phyloP scores from a whole-genome alignment of 140 eudicot species.

The Bidens hawaiensis region DNA sequence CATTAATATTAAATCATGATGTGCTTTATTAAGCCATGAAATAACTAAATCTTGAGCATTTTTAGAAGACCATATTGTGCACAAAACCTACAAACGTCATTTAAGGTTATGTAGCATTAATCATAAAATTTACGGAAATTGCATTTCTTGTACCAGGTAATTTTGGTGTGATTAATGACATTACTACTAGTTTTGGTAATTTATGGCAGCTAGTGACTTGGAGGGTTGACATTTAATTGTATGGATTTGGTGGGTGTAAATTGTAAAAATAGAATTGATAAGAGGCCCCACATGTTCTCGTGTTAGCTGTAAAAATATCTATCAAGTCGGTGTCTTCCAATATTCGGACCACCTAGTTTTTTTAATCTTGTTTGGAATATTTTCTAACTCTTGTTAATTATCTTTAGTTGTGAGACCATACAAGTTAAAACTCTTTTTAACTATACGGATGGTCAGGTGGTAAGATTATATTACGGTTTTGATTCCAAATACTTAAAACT shows the following conservation, averaged over 20 bases:
- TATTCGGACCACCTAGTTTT: neutral
- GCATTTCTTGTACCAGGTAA: neutral
- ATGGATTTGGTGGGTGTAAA: conserved; percentile 22
- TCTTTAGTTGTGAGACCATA: neutral
- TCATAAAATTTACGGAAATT: neutral
- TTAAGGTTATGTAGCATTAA: neutral
- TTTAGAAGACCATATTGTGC: too few species aligned
- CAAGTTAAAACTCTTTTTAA: too few species aligned
- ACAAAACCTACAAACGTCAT: neutral
- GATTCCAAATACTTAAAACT: too few species aligned
- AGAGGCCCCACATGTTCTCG: conserved; percentile 19
- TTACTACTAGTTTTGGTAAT: neutral
- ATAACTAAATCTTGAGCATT: too few species aligned
- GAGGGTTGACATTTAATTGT: conserved; percentile 28
- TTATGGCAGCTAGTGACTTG: conserved; percentile 18
- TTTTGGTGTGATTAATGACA: conserved; percentile 2
- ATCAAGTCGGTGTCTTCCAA: neutral
- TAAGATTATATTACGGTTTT: too few species aligned
- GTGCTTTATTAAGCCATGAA: too few species aligned
- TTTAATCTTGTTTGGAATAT: neutral
- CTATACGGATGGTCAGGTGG: too few species aligned
- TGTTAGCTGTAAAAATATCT: conserved; percentile 18
- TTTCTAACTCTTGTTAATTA: neutral
- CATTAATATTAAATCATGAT: too few species aligned
- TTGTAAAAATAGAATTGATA: conserved; percentile 14